Base-by-base conservation (phyloP, 1,284 basidiomycete genomes). In the Cutaneotrichosporon daszewskae region DNA sequence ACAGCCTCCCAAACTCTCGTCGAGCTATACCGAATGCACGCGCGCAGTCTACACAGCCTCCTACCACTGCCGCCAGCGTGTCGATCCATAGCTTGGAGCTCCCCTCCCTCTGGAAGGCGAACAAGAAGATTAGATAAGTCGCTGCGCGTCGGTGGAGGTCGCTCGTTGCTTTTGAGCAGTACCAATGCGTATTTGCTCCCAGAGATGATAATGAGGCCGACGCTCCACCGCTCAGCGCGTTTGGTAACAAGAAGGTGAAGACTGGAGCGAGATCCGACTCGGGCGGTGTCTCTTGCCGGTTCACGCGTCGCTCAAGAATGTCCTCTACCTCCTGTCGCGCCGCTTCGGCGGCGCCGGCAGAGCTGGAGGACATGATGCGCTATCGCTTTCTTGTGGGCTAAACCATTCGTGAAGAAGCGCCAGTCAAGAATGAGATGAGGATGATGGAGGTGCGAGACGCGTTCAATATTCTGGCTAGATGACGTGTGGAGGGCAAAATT, bases 61-160 rank as follows among this genome's bases (percentile, higher is more conserved):
- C 61, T 25, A 91, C 61, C 42, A 84, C 81, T 3, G 52, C 53
- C 36, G 74, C 72, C 37, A 89, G 64, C 46, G 73, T 76, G 14
- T 63, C 60, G 61, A 80, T 79, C 85, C 85, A 91, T 3, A 23
- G 23, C 32, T 40, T 36, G 47, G 29, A 38, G 5, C 40, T 42
- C 10, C 32, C 23, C 47, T 79, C 79, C 39, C 62, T 47, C 22
- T 78, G 73, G 57, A 87, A 91, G 4, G 87, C 87, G 58, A 85
- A 83, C 33, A 91, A 68, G 49, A 86, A 79, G 39, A 90, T 73
- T 37, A 87, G 76, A 70, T 87, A 92, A 0, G 79, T 81, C 0
- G 88, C 85, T 2, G 82, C 79, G 25, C 62, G 52, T 4, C 44
- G 40, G 37, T 60, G 56, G 11, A 63, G 39, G 2, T 37, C 27